Percentiles rank a stretch among this genome's conserved stretches.
Evolutionary conservation across 495 filamentous ascomycete genomes (phyloP).

Genomic region (Xylaria palmicola): DNA sequence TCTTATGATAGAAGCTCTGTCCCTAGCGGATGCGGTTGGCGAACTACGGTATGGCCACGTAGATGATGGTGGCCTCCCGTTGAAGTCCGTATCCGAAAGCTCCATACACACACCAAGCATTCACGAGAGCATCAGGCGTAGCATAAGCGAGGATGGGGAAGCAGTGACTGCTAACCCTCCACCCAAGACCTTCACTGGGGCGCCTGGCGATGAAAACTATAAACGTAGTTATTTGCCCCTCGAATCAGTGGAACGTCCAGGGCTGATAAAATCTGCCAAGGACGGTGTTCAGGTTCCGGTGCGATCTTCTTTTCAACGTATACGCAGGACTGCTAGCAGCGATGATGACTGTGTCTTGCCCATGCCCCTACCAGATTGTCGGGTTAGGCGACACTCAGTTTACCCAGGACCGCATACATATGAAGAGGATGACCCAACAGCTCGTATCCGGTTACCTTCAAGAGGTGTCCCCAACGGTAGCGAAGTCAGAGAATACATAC

Average conservation of each 20-base stretch:
- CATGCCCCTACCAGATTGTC: conserved; percentile 23
- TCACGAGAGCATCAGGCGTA: conserved; percentile 17
- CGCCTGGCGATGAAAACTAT: not conserved
- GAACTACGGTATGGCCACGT: conserved; percentile 20
- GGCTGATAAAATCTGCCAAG: conserved; percentile 21
- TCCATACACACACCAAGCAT: conserved; percentile 15
- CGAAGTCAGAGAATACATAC: conserved; percentile 38
- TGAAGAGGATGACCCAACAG: conserved; percentile 30
- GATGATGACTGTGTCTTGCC: conserved; percentile 22
- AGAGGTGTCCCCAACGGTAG: conserved; percentile 31
- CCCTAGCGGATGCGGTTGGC: conserved; percentile 40
- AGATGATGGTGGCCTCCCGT: conserved; percentile 16
- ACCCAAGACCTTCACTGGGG: not conserved
- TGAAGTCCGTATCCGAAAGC: conserved; percentile 14
- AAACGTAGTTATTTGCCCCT: conserved; percentile 3
- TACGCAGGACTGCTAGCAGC: conserved; percentile 2
- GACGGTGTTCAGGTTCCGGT: not conserved
- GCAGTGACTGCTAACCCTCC: not conserved
- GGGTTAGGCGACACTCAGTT: conserved; percentile 18
- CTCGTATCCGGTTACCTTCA: conserved; percentile 19
- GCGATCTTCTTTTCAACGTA: not conserved
- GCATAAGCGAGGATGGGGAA: conserved; percentile 15
- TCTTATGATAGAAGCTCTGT: conserved; percentile 46
- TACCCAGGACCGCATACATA: conserved; percentile 18
- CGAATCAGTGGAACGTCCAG: conserved; percentile 18